These are phyloP conservation scores for Bryoerythrophyllum caledonicum DNA, from an alignment of 225 moss, liverwort and hornwort species.

Conservation along the genomic window DNA sequence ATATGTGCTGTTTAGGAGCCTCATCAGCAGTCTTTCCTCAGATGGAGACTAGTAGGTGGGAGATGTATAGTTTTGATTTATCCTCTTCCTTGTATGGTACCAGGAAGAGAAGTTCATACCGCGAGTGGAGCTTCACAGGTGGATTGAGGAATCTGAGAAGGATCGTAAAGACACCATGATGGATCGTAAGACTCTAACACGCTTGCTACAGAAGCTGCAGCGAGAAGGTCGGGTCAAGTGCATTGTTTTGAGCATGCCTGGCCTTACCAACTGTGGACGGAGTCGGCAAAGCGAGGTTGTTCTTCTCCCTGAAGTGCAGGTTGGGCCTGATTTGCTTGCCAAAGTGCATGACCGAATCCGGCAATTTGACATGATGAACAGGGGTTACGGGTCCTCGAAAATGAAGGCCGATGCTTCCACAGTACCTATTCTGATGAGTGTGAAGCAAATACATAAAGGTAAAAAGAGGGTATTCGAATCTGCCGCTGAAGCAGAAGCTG, in stretches of 20 bases:
- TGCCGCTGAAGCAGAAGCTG: conserved; percentile 54
- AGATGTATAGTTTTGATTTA: conserved; percentile 17
- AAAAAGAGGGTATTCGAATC: conserved; percentile 51
- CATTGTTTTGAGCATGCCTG: conserved; percentile 90
- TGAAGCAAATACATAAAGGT: conserved; percentile 68
- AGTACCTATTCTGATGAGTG: conserved; percentile 76
- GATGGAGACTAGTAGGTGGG: conserved; percentile 13
- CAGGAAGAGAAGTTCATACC: conserved; percentile 90
- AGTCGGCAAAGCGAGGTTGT: conserved; percentile 87
- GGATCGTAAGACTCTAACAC: conserved; percentile 93
- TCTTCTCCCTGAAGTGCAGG: conserved; percentile 76
- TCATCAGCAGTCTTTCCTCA: conserved; percentile 1
- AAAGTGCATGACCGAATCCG: conserved; percentile 88
- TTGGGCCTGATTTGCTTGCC: conserved; percentile 77
- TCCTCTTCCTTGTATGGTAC: conserved; percentile 25
- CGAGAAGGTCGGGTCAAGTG: conserved; percentile 85
- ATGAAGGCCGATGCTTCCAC: conserved; percentile 61
- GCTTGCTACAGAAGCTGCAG: conserved; percentile 89
- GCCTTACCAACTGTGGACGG: conserved; percentile 93
- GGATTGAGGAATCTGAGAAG: conserved; percentile 89
- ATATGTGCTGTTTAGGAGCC: conserved; percentile 14
- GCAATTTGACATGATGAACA: conserved; percentile 83
- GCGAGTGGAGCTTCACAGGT: conserved; percentile 96
- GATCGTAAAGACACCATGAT: conserved; percentile 85
- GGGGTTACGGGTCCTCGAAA: conserved; percentile 82